Evolutionary conservation across 192 early-diverging fungal genomes (phyloP), one percentile per base, ranked within the genome.

Genomic region (Dimargaris xerosporica): DNA sequence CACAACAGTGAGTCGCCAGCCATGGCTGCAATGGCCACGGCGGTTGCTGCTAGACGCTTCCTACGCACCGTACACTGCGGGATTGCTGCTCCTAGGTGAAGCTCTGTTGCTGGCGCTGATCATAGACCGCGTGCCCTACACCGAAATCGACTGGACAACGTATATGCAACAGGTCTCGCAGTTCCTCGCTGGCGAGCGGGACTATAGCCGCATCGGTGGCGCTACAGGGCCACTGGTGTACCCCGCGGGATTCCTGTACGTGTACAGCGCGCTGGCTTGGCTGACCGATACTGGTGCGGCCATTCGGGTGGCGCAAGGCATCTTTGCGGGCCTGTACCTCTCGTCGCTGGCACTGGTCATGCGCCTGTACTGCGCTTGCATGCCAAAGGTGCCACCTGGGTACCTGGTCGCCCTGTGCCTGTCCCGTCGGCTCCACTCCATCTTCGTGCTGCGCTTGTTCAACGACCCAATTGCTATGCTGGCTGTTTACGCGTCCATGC

Each of bases 211-310:
- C 29, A 68, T 98, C 34, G 62, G 71, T 19, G 95, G 95, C 25
- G 88, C 90, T 51, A 98, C 95, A 5, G 95, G 95, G 3, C 95
- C 93, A 5, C 69, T 96, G 44, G 95, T 98, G 75, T 93, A 94
- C 65, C 95, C 95, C 6, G 95, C 92, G 12, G 93, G 93, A 7
- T 93, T 93, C 69, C 78, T 98, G 13, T 94, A 91, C 70, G 65
- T 94, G 3, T 98, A 89, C 72, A 81, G 82, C 3, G 66, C 65
- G 16, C 69, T 98, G 10, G 82, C 81, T 55, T 76, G 83, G 58
- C 28, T 84, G 17, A 98, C 92, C 0, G 62, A 73, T 29, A n/a
- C n/a, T n/a, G 95, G 95, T 2, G 61, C 63, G 9, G 70, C 90
- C 64, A 76, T 98, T 31, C 71, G 74, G 11, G 61, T 71, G 19